These are phyloP conservation scores for Alternaria triticimaculans DNA, from an alignment of 2,329 filamentous ascomycete genomes.

Conservation along the genomic window DNA sequence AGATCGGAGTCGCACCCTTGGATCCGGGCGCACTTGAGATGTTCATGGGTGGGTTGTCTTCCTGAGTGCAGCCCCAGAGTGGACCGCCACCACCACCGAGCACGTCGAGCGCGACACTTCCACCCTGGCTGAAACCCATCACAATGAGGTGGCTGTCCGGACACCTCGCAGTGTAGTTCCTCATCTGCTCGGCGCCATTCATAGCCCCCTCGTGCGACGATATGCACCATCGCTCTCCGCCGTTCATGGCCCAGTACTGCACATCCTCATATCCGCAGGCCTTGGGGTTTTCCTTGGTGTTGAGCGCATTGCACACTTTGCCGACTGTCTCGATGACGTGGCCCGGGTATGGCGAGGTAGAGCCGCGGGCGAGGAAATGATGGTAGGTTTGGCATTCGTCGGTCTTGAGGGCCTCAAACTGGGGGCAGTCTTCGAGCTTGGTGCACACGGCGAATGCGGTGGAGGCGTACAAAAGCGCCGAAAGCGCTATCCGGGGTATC, in stretches of 20 bases:
- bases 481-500: constrained; percentile 26
- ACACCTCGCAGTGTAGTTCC: constrained; percentile 35
- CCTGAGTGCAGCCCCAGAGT: constrained; percentile 33
- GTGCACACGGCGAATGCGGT: constrained; percentile 31
- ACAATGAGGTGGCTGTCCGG: constrained; percentile 36
- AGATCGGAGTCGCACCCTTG: constrained; percentile 17
- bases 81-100: constrained; percentile 35
- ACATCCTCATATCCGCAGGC: constrained; percentile 38
- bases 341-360: constrained; percentile 36
- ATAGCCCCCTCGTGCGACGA: constrained; percentile 35
- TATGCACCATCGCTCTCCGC: constrained; percentile 32
- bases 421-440: constrained; percentile 35
- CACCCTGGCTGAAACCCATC: constrained; percentile 39
- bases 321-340: constrained; percentile 36
- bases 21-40: constrained; percentile 28
- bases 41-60: constrained; percentile 30
- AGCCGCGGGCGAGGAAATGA: constrained; percentile 35
- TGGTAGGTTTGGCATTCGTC: constrained; percentile 34
- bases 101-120: constrained; percentile 32
- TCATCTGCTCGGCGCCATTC: constrained; percentile 35
- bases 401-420: constrained; percentile 31
- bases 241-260: constrained; percentile 34
- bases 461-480: constrained; percentile 25
- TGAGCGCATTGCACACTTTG: constrained; percentile 33
- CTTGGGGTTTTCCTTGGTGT: constrained; percentile 28